Evolutionary conservation across 257 asterid genomes (phyloP).

Genomic region (Parsonsia alboflavescens): DNA sequence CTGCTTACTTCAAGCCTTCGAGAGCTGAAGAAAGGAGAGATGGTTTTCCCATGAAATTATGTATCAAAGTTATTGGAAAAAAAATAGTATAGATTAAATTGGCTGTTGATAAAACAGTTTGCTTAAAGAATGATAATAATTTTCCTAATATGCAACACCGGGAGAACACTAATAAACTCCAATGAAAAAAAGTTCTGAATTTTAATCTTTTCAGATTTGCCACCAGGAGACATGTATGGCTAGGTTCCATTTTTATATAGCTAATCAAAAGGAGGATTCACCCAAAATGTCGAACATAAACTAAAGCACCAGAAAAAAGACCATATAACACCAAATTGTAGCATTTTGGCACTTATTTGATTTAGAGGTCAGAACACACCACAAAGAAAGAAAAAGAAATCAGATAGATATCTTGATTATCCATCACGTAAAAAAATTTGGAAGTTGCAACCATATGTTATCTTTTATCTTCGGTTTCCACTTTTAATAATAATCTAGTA

Average conservation of each 20-base stretch:
- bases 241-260: neutral
- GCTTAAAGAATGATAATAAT: neutral
- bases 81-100: neutral
- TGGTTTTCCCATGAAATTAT: neutral
- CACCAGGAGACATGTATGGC: neutral
- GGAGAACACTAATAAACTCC: neutral
- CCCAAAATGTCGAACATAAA: neutral
- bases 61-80: neutral
- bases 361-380: neutral
- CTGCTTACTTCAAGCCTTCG: slow-evolving; percentile 90
- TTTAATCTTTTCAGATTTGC: neutral
- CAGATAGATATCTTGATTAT: neutral
- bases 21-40: slow-evolving; percentile 41
- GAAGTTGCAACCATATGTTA: neutral
- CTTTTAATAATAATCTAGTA: neutral
- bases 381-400: neutral
- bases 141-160: neutral
- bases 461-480: neutral
- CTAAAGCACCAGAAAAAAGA: neutral
- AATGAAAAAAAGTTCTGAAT: neutral
- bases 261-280: neutral
- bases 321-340: neutral
- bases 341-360: neutral
- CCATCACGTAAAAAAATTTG: neutral
- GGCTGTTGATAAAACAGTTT: neutral